phyloP scores from a whole-genome alignment of 257 asterid genomes.

The Cinchona pubescens region DNA sequence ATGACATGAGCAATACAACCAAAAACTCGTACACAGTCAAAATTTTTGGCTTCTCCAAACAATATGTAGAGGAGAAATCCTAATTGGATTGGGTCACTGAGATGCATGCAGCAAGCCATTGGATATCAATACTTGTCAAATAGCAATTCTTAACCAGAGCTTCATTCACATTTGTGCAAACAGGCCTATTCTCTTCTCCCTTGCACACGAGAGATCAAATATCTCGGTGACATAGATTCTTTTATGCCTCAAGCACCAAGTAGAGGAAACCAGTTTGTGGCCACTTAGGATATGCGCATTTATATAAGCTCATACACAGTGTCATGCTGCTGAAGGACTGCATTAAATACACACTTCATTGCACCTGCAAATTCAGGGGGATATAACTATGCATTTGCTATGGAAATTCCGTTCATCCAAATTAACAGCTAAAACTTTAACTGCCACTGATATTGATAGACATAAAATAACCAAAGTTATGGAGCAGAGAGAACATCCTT shows the following conservation, averaged over 20 bases:
- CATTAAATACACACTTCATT: conserved; percentile 81
- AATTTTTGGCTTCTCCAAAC: conserved; percentile 28
- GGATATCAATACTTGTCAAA: conserved; percentile 13
- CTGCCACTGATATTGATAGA: neutral
- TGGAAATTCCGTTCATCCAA: neutral
- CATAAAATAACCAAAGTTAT: neutral
- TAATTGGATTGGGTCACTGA: conserved; percentile 12
- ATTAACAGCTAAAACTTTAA: neutral
- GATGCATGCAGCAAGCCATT: conserved; percentile 18
- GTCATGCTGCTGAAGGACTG: conserved; percentile 86
- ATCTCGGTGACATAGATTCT: neutral
- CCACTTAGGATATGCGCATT: conserved; percentile 91
- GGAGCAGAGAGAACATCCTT: neutral
- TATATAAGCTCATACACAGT: conserved; percentile 91
- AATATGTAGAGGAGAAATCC: conserved; percentile 6
- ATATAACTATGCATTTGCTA: neutral
- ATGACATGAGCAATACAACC: neutral
- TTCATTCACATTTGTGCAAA: conserved; percentile 57
- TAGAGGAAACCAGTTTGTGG: conserved; percentile 75
- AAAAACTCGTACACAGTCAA: conserved; percentile 17
- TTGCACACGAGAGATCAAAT: conserved; percentile 2
- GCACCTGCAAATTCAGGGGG: conserved; percentile 50
- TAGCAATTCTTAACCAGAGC: conserved; percentile 61
- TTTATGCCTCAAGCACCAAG: conserved; percentile 33
- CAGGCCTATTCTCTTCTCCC: conserved; percentile 7